Conservation (phyloP, 345 rosid genomes). For the Eucalyptus fibrosa region DNA sequence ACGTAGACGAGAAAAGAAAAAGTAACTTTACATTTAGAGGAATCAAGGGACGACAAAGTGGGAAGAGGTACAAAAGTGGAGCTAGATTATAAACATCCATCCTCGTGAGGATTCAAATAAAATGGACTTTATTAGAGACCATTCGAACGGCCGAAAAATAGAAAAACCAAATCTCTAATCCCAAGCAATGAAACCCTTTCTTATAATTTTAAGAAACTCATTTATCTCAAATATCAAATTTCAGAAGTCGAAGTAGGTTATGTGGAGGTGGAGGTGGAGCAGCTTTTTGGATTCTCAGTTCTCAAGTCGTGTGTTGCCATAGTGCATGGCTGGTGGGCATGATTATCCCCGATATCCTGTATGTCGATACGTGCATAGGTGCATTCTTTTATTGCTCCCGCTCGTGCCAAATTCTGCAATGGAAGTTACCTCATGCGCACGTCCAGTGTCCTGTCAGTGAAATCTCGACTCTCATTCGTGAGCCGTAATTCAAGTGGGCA, state of each 20-base stretch:
- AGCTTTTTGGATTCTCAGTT: not conserved
- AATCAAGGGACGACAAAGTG: not conserved
- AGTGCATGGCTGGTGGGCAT: not conserved
- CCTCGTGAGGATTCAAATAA: not conserved
- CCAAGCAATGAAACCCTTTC: not conserved
- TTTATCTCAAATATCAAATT: not conserved
- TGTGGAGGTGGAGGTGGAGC: not conserved
- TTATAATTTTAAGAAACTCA: not conserved
- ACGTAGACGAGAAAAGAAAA: not conserved
- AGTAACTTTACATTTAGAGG: not conserved
- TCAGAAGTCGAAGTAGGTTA: not conserved
- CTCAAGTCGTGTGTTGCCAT: slow-evolving; percentile 6
- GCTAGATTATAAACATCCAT: not conserved
- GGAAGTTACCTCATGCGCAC: not conserved
- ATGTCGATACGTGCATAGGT: slow-evolving; percentile 2
- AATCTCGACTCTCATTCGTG: not conserved
- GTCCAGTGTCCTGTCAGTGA: not conserved
- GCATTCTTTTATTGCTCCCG: not conserved
- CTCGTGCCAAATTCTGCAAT: not conserved
- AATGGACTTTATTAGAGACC: not conserved
- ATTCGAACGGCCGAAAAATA: not conserved
- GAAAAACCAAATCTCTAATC: not conserved
- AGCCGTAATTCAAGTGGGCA: not conserved
- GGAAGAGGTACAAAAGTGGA: not conserved
- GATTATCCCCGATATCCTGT: not conserved